Conservation (phyloP, 2,329 filamentous ascomycete genomes). For the Pyrenophora tritici-repentis region DNA sequence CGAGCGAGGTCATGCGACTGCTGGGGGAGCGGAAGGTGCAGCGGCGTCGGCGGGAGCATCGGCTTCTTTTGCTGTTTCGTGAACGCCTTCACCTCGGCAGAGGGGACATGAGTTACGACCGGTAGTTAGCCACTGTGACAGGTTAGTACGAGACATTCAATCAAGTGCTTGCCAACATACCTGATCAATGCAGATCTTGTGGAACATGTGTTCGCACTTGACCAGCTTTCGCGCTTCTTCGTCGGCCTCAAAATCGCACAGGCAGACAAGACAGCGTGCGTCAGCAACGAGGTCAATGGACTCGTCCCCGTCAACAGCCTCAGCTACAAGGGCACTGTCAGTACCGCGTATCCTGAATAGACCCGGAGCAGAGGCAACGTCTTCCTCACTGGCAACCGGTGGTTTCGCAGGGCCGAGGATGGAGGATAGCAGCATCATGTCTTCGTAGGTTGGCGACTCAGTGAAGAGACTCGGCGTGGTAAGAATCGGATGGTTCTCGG, state of each 20-base stretch:
- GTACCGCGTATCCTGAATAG: slow-evolving; percentile 58
- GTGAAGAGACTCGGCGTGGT: slow-evolving; percentile 72
- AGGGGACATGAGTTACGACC: slow-evolving; percentile 68
- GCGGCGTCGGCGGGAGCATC: slow-evolving; percentile 16
- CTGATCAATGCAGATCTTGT: slow-evolving; percentile 72
- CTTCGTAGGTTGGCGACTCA: slow-evolving; percentile 72
- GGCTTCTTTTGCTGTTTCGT: slow-evolving; percentile 49
- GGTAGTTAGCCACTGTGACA: slow-evolving; percentile 67
- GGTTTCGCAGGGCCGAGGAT: slow-evolving; percentile 71
- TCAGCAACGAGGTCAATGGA: slow-evolving; percentile 38
- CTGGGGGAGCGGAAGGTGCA: slow-evolving; percentile 12
- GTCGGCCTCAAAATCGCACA: slow-evolving; percentile 66
- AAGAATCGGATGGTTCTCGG: slow-evolving; percentile 71
- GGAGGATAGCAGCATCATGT: slow-evolving; percentile 71
- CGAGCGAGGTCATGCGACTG: slow-evolving; percentile 6
- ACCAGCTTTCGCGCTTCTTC: slow-evolving; percentile 65
- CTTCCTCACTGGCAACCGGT: slow-evolving; percentile 68
- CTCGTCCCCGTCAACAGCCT: slow-evolving; percentile 49
- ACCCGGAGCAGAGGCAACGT: slow-evolving; percentile 66
- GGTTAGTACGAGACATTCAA: slow-evolving; percentile 14
- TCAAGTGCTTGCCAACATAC: slow-evolving; percentile 49
- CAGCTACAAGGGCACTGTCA: slow-evolving; percentile 51
- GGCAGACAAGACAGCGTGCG: slow-evolving; percentile 68
- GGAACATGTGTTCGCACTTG: slow-evolving; percentile 70
- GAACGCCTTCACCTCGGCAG: slow-evolving; percentile 63